These are phyloP conservation scores for Podospora pseudocomata DNA, from an alignment of 495 filamentous ascomycete genomes.

Conservation along the genomic window DNA sequence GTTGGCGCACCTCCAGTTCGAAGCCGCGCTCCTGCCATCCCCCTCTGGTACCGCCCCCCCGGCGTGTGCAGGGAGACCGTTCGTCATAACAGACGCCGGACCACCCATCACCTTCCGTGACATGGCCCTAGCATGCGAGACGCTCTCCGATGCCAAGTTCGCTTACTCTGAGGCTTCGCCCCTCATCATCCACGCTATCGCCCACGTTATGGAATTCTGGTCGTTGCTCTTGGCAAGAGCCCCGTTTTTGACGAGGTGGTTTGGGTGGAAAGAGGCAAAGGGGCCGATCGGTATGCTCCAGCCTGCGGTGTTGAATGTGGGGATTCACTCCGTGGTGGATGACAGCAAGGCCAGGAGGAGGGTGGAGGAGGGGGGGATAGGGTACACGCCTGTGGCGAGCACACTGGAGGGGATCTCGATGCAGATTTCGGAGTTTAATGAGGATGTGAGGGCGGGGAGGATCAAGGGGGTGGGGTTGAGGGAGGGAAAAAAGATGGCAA, in stretches of 20 bases:
- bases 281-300: constrained; percentile 45
- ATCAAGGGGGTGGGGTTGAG: constrained; percentile 3
- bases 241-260: constrained; percentile 35
- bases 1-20: constrained; percentile 54
- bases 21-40: constrained; percentile 44
- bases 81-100: constrained; percentile 39
- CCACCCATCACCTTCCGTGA: constrained; percentile 35
- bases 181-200: constrained; percentile 43
- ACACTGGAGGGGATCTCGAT: constrained; percentile 53
- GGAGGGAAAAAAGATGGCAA: neutral
- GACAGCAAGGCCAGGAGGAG: constrained; percentile 45
- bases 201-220: constrained; percentile 48
- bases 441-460: constrained; percentile 12
- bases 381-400: constrained; percentile 42
- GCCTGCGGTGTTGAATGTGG: constrained; percentile 47
- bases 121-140: constrained; percentile 26
- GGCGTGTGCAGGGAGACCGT: constrained; percentile 41
- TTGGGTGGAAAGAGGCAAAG: constrained; percentile 35
- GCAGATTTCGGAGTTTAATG: constrained; percentile 50
- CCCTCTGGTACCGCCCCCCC: constrained; percentile 26
- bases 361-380: constrained; percentile 51
- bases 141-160: constrained; percentile 29
- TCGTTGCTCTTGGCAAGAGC: constrained; percentile 27
- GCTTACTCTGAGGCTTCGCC: constrained; percentile 36
- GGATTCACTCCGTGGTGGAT: constrained; percentile 43